Conservation (phyloP, 2,329 filamentous ascomycete genomes). For the Penicillium sp. region DNA sequence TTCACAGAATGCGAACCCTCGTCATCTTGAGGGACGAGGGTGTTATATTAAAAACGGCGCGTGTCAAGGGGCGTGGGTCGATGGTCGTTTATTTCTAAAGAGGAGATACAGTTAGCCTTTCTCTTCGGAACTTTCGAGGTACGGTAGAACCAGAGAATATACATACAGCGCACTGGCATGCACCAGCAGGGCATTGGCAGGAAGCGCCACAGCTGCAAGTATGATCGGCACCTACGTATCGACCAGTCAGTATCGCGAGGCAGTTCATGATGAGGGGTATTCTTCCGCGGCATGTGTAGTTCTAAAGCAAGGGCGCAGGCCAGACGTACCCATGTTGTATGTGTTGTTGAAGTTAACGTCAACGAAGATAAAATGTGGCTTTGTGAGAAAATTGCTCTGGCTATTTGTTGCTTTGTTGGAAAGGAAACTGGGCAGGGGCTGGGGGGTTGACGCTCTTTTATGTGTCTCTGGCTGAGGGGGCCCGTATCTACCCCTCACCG, state of each 20-base stretch:
- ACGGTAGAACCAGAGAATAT: background rate
- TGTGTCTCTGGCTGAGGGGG: background rate
- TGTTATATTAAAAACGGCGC: background rate
- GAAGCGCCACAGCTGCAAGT: conserved; percentile 11
- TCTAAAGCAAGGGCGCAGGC: background rate
- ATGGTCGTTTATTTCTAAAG: background rate
- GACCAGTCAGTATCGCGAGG: background rate
- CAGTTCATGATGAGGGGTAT: background rate
- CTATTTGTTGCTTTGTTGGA: background rate
- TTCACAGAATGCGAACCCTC: background rate
- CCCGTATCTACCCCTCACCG: conserved; percentile 1
- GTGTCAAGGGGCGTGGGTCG: background rate
- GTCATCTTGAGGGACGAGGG: background rate
- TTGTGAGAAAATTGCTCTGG: background rate
- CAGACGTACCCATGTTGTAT: background rate
- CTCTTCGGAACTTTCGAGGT: background rate
- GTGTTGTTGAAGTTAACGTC: background rate
- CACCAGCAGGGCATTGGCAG: conserved; percentile 9
- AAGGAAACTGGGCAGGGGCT: background rate
- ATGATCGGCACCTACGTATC: conserved; percentile 5
- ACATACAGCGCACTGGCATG: conserved; percentile 9
- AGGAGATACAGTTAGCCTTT: background rate
- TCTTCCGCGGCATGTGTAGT: background rate
- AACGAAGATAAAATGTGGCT: background rate
- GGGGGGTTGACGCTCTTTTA: background rate